A percentile compares a stretch with the other conserved stretches of the same genome.
These are phyloP conservation scores for Pseudocercospora musae DNA, from an alignment of 2,329 filamentous ascomycete species.

Conservation along the genomic window DNA sequence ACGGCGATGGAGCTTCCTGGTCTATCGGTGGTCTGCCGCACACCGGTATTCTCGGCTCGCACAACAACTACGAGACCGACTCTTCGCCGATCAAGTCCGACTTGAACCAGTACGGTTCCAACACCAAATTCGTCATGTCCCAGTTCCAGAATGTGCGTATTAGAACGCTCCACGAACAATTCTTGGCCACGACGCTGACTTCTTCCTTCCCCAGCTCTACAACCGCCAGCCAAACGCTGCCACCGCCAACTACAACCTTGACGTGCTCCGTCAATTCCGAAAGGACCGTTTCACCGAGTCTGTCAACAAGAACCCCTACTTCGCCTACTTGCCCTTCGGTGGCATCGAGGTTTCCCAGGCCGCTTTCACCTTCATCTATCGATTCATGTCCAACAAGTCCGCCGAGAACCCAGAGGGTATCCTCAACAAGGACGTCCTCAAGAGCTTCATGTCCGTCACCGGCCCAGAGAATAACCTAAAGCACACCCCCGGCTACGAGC, in stretches of 20 bases:
- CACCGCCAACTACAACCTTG: conserved; percentile 31
- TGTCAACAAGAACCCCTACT: conserved; percentile 36
- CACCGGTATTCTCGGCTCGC: conserved; percentile 26
- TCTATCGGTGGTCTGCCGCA: conserved; percentile 21
- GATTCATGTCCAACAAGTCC: conserved; percentile 42
- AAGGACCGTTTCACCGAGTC: conserved; percentile 28
- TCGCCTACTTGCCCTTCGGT: conserved; percentile 28
- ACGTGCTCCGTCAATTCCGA: conserved; percentile 30
- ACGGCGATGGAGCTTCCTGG: conserved; percentile 23
- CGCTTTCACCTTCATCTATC: conserved; percentile 36
- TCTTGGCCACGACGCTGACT: neutral
- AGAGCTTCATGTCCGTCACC: conserved; percentile 40
- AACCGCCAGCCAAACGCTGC: conserved; percentile 20
- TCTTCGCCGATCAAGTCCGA: conserved; percentile 34
- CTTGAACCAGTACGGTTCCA: conserved; percentile 30
- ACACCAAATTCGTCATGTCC: conserved; percentile 17
- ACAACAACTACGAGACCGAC: conserved; percentile 39
- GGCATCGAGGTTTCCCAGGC: conserved; percentile 33
- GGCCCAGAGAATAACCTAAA: conserved; percentile 32
- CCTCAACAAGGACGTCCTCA: conserved; percentile 38
- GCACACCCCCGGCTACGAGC: conserved; percentile 38
- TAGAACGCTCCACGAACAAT: no score
- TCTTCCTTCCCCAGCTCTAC: conserved; percentile 22
- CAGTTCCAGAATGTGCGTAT: conserved; percentile 24
- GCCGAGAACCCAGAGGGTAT: conserved; percentile 38